A percentile compares a stretch with the other conserved stretches of the same genome.
phyloP scores from a whole-genome alignment of 2,329 filamentous ascomycete genomes.

The Fusarium sp. region DNA sequence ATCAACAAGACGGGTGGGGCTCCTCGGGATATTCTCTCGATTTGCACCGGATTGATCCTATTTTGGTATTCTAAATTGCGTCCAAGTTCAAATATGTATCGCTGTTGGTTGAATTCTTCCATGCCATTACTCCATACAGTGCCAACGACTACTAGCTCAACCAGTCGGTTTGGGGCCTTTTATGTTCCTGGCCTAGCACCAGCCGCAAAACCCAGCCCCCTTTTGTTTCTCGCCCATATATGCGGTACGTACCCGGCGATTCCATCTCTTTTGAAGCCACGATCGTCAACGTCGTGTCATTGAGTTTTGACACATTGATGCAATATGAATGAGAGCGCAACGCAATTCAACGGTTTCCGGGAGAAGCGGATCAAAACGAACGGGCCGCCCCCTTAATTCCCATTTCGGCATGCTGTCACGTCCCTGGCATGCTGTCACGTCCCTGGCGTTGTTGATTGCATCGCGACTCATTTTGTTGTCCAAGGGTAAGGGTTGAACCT shows the following conservation, averaged over 20 bases:
- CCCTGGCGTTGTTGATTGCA: constrained; percentile 24
- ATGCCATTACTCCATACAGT: constrained; percentile 38
- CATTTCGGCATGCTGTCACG: constrained; percentile 18
- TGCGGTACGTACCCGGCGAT: constrained; percentile 15
- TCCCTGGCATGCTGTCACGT: constrained; percentile 21
- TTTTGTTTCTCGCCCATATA: constrained; percentile 27
- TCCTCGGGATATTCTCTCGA: constrained; percentile 5
- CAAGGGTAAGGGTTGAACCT: constrained; percentile 29
- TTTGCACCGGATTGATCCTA: constrained; percentile 26
- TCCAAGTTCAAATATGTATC: constrained; percentile 33
- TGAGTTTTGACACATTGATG: no score
- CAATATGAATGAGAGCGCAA: no score
- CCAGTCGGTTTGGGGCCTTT: constrained; percentile 20
- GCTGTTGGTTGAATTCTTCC: constrained; percentile 36
- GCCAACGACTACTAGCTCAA: constrained; percentile 33
- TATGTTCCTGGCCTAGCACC: constrained; percentile 20
- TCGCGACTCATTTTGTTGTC: constrained; percentile 23
- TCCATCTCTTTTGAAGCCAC: constrained; percentile 23
- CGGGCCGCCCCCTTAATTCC: constrained; percentile 33
- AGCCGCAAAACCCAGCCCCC: constrained; percentile 38
- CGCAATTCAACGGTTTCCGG: constrained; percentile 21
- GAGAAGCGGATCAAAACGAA: constrained; percentile 22
- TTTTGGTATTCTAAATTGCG: constrained; percentile 35
- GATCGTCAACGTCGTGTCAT: constrained; percentile 22
- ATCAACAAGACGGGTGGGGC: constrained; percentile 20